A percentile compares a stretch with the other conserved stretches of the same genome.
Conservation (phyloP, 345 rosid species). For the Cardamine resedifolia region DNA sequence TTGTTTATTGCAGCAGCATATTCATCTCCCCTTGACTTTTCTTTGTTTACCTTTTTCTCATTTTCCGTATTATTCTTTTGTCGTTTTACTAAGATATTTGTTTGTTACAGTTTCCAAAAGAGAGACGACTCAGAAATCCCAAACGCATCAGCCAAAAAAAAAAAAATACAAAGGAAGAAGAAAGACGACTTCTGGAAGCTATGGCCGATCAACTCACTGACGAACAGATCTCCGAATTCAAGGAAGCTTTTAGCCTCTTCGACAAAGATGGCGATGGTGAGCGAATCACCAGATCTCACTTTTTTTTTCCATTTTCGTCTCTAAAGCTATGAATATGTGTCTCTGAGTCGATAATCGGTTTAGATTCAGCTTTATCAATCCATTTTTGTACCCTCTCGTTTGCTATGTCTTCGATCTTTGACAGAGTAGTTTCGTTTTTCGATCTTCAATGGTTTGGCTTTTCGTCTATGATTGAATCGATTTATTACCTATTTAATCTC, state of each 20-base stretch:
- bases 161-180: too few species aligned
- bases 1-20: too few species aligned
- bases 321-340: background rate
- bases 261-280: slow-evolving; percentile 40
- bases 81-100: too few species aligned
- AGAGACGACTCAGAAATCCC: too few species aligned
- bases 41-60: too few species aligned
- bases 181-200: too few species aligned
- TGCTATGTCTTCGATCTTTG: background rate
- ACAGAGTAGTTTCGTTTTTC: background rate
- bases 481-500: background rate
- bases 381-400: background rate
- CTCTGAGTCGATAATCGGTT: background rate
- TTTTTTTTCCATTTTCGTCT: too few species aligned
- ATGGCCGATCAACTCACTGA: slow-evolving; percentile 38
- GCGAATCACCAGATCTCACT: too few species aligned
- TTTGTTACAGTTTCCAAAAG: too few species aligned
- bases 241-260: slow-evolving; percentile 39
- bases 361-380: background rate
- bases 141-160: too few species aligned
- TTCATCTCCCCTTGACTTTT: too few species aligned
- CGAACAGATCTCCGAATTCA: slow-evolving; percentile 40
- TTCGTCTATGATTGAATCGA: background rate
- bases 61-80: too few species aligned
- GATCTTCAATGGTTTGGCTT: background rate